These are phyloP conservation scores for Acmispon strigosus DNA, from an alignment of 306 rosid genomes.

Conservation along the genomic window DNA sequence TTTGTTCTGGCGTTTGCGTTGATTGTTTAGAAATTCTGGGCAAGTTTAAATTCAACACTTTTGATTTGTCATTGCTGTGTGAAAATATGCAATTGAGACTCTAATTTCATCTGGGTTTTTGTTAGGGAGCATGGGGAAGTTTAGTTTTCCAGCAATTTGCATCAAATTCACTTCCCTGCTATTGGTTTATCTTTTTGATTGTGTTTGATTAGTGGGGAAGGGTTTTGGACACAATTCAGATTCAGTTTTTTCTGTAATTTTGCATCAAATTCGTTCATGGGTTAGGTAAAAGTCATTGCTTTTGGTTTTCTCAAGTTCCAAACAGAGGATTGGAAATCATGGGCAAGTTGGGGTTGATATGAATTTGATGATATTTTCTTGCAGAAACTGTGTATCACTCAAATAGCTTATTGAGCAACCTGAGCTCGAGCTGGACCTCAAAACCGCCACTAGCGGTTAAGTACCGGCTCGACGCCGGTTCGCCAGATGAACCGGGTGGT, in stretches of 20 bases:
- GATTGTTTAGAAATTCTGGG: neutral
- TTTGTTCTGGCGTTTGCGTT: neutral
- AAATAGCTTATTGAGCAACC: slow-evolving; percentile 68
- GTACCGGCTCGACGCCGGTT: slow-evolving; percentile 66
- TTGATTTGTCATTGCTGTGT: neutral
- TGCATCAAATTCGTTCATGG: neutral
- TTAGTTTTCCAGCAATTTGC: neutral
- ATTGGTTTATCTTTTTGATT: too few relatives aligned
- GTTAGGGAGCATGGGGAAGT: neutral
- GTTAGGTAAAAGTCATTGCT: neutral
- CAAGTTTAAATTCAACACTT: neutral
- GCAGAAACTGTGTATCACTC: slow-evolving; percentile 98
- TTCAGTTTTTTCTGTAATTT: neutral
- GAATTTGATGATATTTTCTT: slow-evolving; percentile 13
- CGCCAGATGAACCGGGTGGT: slow-evolving; percentile 57
- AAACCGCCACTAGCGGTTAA: slow-evolving; percentile 91
- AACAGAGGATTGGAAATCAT: neutral
- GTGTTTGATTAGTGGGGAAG: too few relatives aligned
- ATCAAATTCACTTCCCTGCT: neutral
- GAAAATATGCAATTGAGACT: neutral
- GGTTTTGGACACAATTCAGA: too few relatives aligned
- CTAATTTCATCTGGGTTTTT: neutral
- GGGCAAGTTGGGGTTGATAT: neutral
- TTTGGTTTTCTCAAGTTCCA: slow-evolving; percentile 3
- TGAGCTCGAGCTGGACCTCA: slow-evolving; percentile 97